A percentile compares a stretch with the other conserved stretches of the same genome.
Evolutionary conservation across 164 flowering plant species (phyloP).

Genomic region (Macadamia integrifolia): DNA sequence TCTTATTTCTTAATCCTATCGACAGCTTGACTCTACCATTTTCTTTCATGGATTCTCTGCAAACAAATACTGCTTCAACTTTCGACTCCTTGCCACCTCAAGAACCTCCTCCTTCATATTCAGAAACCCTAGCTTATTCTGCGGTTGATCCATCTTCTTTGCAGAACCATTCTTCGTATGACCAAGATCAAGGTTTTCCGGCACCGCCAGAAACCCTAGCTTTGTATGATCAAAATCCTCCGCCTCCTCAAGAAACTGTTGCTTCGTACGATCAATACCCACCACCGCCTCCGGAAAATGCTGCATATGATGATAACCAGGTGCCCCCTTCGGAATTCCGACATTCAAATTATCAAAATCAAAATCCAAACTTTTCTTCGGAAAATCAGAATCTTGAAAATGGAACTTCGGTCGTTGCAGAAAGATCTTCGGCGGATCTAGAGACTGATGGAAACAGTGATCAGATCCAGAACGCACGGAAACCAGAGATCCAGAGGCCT

Average conservation of each 20-base stretch:
- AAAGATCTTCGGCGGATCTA: not conserved
- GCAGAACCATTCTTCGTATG: conserved; percentile 3
- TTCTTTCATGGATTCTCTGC: conserved; percentile 12
- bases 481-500: conserved; percentile 25
- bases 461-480: not conserved
- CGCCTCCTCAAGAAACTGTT: not conserved
- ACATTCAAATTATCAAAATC: not conserved
- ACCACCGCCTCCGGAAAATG: not conserved
- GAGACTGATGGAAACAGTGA: not conserved
- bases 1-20: too few relatives aligned
- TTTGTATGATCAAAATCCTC: conserved; percentile 4
- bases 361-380: not conserved
- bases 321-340: not conserved
- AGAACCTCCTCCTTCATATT: not conserved
- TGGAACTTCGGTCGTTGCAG: not conserved
- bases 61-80: not conserved
- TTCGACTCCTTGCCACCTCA: not conserved
- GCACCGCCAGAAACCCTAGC: conserved; percentile 3
- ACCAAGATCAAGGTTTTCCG: not conserved
- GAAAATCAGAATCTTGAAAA: not conserved
- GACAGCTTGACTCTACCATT: not conserved
- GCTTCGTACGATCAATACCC: not conserved
- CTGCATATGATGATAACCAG: not conserved
- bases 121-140: conserved; percentile 1
- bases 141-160: conserved; percentile 1